phyloP scores from a whole-genome alignment of 2,329 filamentous ascomycete genomes.

The Cryphonectria radicalis region DNA sequence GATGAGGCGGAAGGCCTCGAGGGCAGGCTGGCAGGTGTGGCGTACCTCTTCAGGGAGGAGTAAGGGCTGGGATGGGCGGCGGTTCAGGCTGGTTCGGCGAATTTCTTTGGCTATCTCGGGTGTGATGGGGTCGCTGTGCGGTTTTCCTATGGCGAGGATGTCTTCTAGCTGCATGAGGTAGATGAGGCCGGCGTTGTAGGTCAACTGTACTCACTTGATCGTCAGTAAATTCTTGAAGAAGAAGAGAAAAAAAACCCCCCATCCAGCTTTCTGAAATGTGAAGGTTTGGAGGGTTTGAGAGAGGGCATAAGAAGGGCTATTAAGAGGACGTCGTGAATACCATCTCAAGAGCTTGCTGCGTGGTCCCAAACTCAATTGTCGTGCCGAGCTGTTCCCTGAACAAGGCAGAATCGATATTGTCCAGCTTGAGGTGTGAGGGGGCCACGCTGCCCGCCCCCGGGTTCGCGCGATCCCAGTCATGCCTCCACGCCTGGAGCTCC shows the following conservation, averaged over 20 bases:
- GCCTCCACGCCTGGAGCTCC: constrained; percentile 20
- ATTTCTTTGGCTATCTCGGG: constrained; percentile 13
- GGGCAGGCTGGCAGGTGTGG: constrained; percentile 28
- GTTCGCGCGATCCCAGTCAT: constrained; percentile 17
- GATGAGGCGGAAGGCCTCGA: constrained; percentile 30
- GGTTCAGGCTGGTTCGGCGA: background rate
- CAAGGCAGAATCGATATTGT: constrained; percentile 22
- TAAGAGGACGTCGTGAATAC: background rate
- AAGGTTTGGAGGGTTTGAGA: background rate
- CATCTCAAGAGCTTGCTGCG: constrained; percentile 28
- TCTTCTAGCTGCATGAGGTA: constrained; percentile 29
- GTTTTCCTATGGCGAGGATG: constrained; percentile 22
- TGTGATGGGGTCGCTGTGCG: constrained; percentile 17
- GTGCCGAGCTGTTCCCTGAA: constrained; percentile 25
- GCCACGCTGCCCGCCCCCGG: constrained; percentile 21
- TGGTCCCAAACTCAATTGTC: constrained; percentile 27
- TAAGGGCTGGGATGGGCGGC: constrained; percentile 14
- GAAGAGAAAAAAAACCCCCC: too few relatives aligned
- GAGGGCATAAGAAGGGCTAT: background rate
- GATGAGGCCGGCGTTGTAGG: constrained; percentile 28
- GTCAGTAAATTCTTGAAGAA: background rate
- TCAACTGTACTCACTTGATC: background rate
- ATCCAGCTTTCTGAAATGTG: background rate
- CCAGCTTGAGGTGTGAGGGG: constrained; percentile 19
- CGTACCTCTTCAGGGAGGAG: constrained; percentile 24